Conservation (phyloP, 2,329 filamentous ascomycete genomes). For the Fusarium keratoplasticum region DNA sequence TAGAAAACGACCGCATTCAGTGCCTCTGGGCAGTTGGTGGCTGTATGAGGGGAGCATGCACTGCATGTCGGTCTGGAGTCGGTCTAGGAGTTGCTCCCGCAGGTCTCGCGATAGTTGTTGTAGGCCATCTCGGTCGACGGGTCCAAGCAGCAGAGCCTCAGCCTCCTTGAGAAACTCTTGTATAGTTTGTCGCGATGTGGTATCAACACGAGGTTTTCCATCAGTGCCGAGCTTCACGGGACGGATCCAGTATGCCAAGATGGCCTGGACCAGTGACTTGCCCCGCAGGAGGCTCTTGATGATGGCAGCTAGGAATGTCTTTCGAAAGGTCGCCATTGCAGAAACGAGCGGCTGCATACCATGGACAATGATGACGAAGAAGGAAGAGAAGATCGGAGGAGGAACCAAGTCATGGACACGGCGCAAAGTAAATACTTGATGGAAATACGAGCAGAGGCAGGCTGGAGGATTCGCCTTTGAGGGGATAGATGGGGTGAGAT, state of each 20-base stretch:
- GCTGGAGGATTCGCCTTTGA: slow-evolving; percentile 23
- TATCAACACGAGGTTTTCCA: slow-evolving; percentile 35
- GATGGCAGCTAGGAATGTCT: slow-evolving; percentile 64
- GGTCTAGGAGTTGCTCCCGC: slow-evolving; percentile 66
- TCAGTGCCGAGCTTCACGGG: slow-evolving; percentile 51
- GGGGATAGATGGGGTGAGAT: slow-evolving; percentile 30
- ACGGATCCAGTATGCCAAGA: slow-evolving; percentile 66
- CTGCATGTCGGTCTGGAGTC: slow-evolving; percentile 62
- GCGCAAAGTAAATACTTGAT: slow-evolving; percentile 42
- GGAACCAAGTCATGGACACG: slow-evolving; percentile 34
- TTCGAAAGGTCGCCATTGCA: slow-evolving; percentile 68
- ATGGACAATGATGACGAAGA: slow-evolving; percentile 39
- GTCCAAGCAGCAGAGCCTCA: slow-evolving; percentile 63
- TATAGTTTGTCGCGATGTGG: slow-evolving; percentile 45
- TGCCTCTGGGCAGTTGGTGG: slow-evolving; percentile 70
- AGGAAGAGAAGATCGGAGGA: slow-evolving; percentile 1
- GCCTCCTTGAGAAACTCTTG: slow-evolving; percentile 69
- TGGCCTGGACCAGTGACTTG: slow-evolving; percentile 68
- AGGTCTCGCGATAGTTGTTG: slow-evolving; percentile 60
- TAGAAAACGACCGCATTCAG: slow-evolving; percentile 69
- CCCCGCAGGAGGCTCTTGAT: slow-evolving; percentile 69
- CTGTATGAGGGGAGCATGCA: slow-evolving; percentile 77
- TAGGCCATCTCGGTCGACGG: slow-evolving; percentile 59
- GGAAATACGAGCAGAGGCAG: slow-evolving; percentile 15
- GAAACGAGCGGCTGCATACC: slow-evolving; percentile 63